phyloP scores from a whole-genome alignment of 1,284 basidiomycete genomes.

The Leccinum solheimii region DNA sequence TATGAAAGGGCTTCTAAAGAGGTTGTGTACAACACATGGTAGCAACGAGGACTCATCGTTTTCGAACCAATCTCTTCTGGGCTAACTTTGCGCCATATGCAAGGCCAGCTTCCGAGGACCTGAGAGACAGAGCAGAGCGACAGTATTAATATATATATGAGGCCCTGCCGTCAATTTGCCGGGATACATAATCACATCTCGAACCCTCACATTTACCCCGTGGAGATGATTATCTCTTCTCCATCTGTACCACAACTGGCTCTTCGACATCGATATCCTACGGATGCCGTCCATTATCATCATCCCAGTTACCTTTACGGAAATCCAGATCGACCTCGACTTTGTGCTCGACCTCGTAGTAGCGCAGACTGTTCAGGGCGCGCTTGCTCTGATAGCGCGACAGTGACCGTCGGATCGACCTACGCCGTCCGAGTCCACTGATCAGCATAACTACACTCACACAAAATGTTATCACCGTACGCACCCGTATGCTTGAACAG shows the following conservation, averaged over 20 bases:
- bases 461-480: conserved; percentile 4
- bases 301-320: neutral
- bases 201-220: neutral
- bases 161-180: neutral
- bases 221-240: neutral
- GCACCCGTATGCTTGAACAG: conserved; percentile 13
- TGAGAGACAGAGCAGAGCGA: neutral
- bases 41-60: neutral
- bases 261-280: neutral
- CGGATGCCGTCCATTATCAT: neutral
- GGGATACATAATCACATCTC: neutral
- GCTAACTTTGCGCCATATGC: neutral
- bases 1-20: neutral
- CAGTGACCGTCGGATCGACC: conserved; percentile 1
- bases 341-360: neutral
- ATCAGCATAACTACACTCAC: conserved; percentile 5
- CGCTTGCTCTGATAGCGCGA: conserved; percentile 6
- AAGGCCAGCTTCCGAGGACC: neutral
- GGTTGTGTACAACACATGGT: neutral
- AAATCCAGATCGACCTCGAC: neutral
- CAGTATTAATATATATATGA: neutral
- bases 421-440: neutral
- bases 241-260: neutral
- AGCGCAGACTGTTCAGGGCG: conserved; percentile 5
- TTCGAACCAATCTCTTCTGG: neutral